Conservation (phyloP, 345 rosid genomes). For the Populus alba region DNA sequence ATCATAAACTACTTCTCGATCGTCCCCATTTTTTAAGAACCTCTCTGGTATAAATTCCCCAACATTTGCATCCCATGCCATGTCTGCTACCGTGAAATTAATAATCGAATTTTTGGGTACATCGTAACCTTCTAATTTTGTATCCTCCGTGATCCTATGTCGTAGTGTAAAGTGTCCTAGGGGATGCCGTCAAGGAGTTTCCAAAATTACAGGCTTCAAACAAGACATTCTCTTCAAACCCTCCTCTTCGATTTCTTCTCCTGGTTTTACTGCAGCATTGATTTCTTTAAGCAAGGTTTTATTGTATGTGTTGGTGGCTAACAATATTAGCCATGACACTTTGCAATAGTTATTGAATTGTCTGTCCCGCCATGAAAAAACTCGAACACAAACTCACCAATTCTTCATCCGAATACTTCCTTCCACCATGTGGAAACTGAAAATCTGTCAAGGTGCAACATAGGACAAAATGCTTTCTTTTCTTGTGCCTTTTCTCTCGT, state of each 20-base stretch:
- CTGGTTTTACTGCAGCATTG: constrained; percentile 1
- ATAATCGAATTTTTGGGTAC: constrained; percentile 11
- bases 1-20: constrained; percentile 1
- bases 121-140: constrained; percentile 3
- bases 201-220: constrained; percentile 14
- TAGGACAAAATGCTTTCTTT: not conserved
- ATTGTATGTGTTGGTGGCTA: constrained; percentile 11
- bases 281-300: constrained; percentile 4
- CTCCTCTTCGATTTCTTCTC: constrained; percentile 5
- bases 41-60: constrained; percentile 23
- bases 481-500: not conserved
- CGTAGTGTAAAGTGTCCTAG: constrained; percentile 21
- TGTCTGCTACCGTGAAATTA: constrained; percentile 23
- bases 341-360: constrained; percentile 13
- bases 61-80: constrained; percentile 19
- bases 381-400: constrained; percentile 14
- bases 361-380: constrained; percentile 17
- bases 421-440: not conserved
- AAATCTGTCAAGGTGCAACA: constrained; percentile 2
- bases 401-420: constrained; percentile 12
- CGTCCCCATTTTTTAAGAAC: not conserved
- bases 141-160: constrained; percentile 9
- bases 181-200: constrained; percentile 8
- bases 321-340: constrained; percentile 22
- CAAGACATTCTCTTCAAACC: constrained; percentile 11